phyloP scores from a whole-genome alignment of 495 filamentous ascomycete species.

The Penicillium paradoxum region DNA sequence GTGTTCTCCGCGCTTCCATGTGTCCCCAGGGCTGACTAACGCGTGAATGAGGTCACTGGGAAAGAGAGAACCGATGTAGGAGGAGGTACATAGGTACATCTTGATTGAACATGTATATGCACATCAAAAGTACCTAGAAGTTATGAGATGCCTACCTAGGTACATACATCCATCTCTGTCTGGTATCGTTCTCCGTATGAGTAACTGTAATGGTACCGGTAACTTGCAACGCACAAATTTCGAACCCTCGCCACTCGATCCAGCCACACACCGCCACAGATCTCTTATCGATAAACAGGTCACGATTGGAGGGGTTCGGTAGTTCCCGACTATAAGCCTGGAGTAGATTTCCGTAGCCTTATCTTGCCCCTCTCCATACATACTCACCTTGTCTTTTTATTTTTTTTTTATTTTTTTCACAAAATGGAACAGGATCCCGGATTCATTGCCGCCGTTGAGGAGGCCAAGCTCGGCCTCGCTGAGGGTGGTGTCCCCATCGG shows the following conservation, averaged over 20 bases:
- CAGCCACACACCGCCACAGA: constrained; percentile 9
- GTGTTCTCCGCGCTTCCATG: constrained; percentile 21
- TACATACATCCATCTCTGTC: too few relatives aligned
- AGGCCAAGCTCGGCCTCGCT: constrained; percentile 60
- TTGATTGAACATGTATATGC: too few relatives aligned
- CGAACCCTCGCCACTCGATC: not conserved
- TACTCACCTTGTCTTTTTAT: not conserved
- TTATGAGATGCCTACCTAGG: too few relatives aligned
- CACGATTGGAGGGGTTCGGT: constrained; percentile 16
- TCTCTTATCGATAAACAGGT: constrained; percentile 25
- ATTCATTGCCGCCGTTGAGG: constrained; percentile 64
- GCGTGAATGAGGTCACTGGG: too few relatives aligned
- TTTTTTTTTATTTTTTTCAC: not conserved
- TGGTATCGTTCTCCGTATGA: not conserved
- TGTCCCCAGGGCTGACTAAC: constrained; percentile 13
- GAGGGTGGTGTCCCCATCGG: constrained; percentile 85
- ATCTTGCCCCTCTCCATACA: not conserved
- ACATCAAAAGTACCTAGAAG: too few relatives aligned
- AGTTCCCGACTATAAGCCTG: constrained; percentile 11
- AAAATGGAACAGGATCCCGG: constrained; percentile 46
- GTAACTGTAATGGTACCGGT: not conserved
- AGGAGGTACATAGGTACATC: too few relatives aligned
- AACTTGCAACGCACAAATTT: not conserved
- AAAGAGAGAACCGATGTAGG: too few relatives aligned
- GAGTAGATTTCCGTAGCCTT: constrained; percentile 2